phyloP scores from a whole-genome alignment of 2,329 filamentous ascomycete genomes.

The Penicillium occitanis region DNA sequence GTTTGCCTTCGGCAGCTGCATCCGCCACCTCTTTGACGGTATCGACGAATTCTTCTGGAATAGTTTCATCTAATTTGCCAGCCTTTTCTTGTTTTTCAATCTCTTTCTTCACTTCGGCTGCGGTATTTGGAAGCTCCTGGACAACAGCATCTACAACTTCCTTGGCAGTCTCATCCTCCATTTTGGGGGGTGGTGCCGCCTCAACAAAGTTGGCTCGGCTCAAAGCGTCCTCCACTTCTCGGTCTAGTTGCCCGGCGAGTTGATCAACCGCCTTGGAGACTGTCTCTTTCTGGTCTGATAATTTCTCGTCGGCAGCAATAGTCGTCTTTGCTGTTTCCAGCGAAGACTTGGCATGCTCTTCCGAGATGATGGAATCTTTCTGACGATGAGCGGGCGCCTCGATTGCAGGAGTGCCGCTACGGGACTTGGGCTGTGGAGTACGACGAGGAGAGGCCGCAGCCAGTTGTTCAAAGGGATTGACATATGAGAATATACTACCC shows the following conservation, averaged over 20 bases:
- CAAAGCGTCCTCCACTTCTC: slow-evolving; percentile 65
- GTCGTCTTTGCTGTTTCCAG: slow-evolving; percentile 19
- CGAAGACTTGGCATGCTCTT: slow-evolving; percentile 9
- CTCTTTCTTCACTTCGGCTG: slow-evolving; percentile 46
- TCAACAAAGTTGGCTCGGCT: slow-evolving; percentile 55
- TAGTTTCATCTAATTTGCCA: slow-evolving; percentile 52
- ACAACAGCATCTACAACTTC: slow-evolving; percentile 37
- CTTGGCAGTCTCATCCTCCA: slow-evolving; percentile 38
- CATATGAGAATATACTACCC: slow-evolving; percentile 63
- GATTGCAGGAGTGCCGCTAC: slow-evolving; percentile 43
- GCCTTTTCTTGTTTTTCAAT: slow-evolving; percentile 57
- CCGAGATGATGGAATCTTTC: slow-evolving; percentile 21
- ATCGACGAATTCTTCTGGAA: slow-evolving; percentile 56
- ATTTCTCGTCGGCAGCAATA: slow-evolving; percentile 6
- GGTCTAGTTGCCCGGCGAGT: slow-evolving; percentile 60
- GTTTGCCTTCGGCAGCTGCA: slow-evolving; percentile 11
- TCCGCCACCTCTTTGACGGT: slow-evolving; percentile 53
- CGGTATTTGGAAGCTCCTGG: slow-evolving; percentile 39
- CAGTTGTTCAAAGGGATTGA: slow-evolving; percentile 71
- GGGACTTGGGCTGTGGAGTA: slow-evolving; percentile 49
- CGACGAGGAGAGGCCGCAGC: slow-evolving; percentile 64
- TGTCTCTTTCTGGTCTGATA: slow-evolving; percentile 56
- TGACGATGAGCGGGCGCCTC: slow-evolving; percentile 29
- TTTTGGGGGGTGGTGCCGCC: slow-evolving; percentile 41
- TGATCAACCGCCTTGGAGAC: slow-evolving; percentile 69